These are phyloP conservation scores for Xylaria sp. DNA, from an alignment of 2,329 filamentous ascomycete genomes.

Conservation along the genomic window DNA sequence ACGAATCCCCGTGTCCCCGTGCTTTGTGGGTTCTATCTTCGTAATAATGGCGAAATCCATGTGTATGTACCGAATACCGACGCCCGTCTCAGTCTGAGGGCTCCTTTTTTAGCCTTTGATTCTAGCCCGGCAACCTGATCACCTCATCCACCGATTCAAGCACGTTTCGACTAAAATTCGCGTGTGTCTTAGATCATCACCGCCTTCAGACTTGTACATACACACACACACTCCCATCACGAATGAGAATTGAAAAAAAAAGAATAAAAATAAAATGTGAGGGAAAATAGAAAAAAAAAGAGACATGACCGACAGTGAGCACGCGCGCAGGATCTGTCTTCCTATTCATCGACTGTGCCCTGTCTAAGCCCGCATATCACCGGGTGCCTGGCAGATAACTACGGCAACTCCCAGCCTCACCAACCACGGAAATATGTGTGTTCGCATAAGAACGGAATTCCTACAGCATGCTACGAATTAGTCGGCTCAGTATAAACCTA, in stretches of 20 bases:
- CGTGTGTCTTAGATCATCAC: constrained; percentile 5
- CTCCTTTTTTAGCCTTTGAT: background rate
- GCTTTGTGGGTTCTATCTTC: background rate
- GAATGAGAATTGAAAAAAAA: too few species aligned
- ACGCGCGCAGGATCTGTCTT: background rate
- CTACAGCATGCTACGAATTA: too few species aligned
- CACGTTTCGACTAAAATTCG: constrained; percentile 19
- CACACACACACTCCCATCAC: too few species aligned
- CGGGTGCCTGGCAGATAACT: constrained; percentile 3
- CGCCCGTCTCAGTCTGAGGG: background rate
- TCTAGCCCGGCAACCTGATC: background rate
- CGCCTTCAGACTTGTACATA: background rate
- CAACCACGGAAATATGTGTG: too few species aligned
- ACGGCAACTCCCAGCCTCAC: too few species aligned
- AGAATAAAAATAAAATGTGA: too few species aligned
- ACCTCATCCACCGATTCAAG: constrained; percentile 28
- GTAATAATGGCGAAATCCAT: constrained; percentile 4
- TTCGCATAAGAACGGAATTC: too few species aligned
- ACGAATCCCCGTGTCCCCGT: background rate
- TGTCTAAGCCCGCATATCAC: background rate
- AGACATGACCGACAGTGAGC: background rate
- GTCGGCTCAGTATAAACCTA: background rate
- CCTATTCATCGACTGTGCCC: background rate
- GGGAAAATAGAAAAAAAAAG: background rate
- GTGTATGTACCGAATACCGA: too few species aligned